Base-by-base conservation (phyloP, 768 basidiomycete genomes). In the Galerina marginata region DNA sequence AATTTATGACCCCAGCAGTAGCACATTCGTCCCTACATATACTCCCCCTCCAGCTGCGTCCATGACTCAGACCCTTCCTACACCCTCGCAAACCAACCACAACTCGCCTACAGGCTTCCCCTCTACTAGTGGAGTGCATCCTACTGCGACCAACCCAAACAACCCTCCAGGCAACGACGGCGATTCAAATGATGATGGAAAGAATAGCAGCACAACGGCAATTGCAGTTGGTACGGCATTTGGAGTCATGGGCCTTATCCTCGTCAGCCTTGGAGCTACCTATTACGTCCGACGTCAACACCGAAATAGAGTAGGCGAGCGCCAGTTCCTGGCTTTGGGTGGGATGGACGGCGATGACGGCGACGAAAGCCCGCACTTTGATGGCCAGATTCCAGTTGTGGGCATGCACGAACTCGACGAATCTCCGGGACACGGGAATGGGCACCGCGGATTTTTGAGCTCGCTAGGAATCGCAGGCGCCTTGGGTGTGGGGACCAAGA, bases 221-320 rank as follows among this genome's bases (percentile, higher is more conserved):
- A 86, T 93, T 66, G 84, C 82, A 2, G 71, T 94, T 6, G 89
- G 90, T 10, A 78, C 85, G 4, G 75, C 82, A 0, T 77, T 95
- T 46, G 91, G 88, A 12, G 69, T 84, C 6, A 71, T 91, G 7
- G 89, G 79, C 10, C 73, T 90, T 11, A 54, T 87, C 14, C 81
- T 77, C 3, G 70, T 79, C 7, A 77, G 73, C 12, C 63, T 80
- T 0, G 79, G 70, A 0, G 72, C 72, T 2, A 70, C 79, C 1
- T 86, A 80, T 66, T 87, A 81, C 67, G 44, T 80, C 52, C 79
- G 79, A 43, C 79, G 79, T 38, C 72, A 62, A 26, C 65, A 64
- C 37, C 65, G 67, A 2, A 56, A 58, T 23, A 47, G 54, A 26
- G 67, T 66, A 39, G 61, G 67, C 48, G 67, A 65, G n/a, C 53